These are phyloP conservation scores for Ustilago trichophora DNA, from an alignment of 1,284 basidiomycete species.

Conservation along the genomic window DNA sequence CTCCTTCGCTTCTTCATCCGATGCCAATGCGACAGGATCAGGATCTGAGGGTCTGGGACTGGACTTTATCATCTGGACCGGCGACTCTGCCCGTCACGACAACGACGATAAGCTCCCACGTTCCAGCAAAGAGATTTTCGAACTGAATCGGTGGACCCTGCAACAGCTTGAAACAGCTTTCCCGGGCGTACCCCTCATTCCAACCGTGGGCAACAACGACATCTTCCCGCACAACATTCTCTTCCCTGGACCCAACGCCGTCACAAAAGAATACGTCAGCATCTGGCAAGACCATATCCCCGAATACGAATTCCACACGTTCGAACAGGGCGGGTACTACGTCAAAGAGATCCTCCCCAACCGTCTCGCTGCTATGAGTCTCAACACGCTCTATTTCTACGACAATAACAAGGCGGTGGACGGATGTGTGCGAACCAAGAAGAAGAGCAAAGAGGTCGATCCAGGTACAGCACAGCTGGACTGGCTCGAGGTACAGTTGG, in stretches of 20 bases:
- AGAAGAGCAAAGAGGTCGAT: slow-evolving; percentile 34
- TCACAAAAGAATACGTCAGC: slow-evolving; percentile 75
- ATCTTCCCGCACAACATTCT: slow-evolving; percentile 67
- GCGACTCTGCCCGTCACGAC: slow-evolving; percentile 91
- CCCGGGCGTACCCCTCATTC: slow-evolving; percentile 81
- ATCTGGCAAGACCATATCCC: slow-evolving; percentile 88
- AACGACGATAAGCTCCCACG: slow-evolving; percentile 82
- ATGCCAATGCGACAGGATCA: background rate
- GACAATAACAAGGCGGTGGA: slow-evolving; percentile 83
- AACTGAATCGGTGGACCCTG: slow-evolving; percentile 77
- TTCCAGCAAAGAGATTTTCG: slow-evolving; percentile 81
- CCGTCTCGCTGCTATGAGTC: slow-evolving; percentile 79
- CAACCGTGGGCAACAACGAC: slow-evolving; percentile 77
- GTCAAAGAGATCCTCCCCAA: slow-evolving; percentile 82
- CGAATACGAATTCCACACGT: slow-evolving; percentile 76
- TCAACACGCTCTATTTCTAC: slow-evolving; percentile 94
- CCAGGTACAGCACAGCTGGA: slow-evolving; percentile 69
- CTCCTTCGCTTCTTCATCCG: background rate
- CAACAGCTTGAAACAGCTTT: slow-evolving; percentile 78
- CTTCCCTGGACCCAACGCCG: slow-evolving; percentile 77
- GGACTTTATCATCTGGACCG: slow-evolving; percentile 86
- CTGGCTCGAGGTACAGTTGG: slow-evolving; percentile 88
- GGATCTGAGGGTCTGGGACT: slow-evolving; percentile 71
- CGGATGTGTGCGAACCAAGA: slow-evolving; percentile 61
- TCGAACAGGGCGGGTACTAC: slow-evolving; percentile 77